These are phyloP conservation scores for Candida maesae DNA, from an alignment of 805 yeast species.

Conservation along the genomic window DNA sequence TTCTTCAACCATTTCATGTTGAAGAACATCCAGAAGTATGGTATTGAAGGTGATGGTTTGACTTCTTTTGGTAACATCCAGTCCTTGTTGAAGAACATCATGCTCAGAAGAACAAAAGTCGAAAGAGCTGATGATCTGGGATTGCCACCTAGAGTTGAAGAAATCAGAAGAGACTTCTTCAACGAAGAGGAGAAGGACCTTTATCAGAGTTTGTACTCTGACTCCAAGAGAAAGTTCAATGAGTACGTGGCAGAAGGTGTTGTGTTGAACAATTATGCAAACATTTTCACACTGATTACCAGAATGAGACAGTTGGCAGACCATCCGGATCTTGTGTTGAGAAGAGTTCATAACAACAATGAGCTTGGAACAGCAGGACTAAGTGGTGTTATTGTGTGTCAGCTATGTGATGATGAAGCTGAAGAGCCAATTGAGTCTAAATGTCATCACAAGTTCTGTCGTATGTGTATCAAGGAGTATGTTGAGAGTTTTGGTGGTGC, in stretches of 20 bases:
- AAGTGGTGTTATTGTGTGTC: slow-evolving; percentile 66
- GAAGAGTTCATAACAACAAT: slow-evolving; percentile 48
- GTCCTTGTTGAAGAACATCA: slow-evolving; percentile 66
- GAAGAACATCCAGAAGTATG: slow-evolving; percentile 86
- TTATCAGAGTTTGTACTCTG: slow-evolving; percentile 82
- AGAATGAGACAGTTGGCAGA: slow-evolving; percentile 98
- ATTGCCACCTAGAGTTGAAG: slow-evolving; percentile 92
- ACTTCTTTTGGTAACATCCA: slow-evolving; percentile 77
- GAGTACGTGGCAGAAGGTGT: slow-evolving; percentile 96
- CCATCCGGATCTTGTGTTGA: slow-evolving; percentile 92
- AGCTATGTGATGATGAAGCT: slow-evolving; percentile 95
- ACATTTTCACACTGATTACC: slow-evolving; percentile 91
- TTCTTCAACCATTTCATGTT: slow-evolving; percentile 94
- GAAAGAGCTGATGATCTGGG: slow-evolving; percentile 98
- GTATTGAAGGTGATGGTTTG: slow-evolving; percentile 77
- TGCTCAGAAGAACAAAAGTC: slow-evolving; percentile 92
- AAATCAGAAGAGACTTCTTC: slow-evolving; percentile 79
- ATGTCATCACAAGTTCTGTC: slow-evolving; percentile 91
- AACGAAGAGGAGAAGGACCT: slow-evolving; percentile 95
- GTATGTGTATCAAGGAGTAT: slow-evolving; percentile 89
- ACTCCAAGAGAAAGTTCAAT: slow-evolving; percentile 81
- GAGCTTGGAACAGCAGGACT: slow-evolving; percentile 30
- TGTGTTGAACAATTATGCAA: slow-evolving; percentile 93
- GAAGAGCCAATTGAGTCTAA: slow-evolving; percentile 95
- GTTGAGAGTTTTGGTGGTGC: slow-evolving; percentile 74